These are phyloP conservation scores for Polychaeton citri DNA, from an alignment of 2,329 filamentous ascomycete species.

Conservation along the genomic window DNA sequence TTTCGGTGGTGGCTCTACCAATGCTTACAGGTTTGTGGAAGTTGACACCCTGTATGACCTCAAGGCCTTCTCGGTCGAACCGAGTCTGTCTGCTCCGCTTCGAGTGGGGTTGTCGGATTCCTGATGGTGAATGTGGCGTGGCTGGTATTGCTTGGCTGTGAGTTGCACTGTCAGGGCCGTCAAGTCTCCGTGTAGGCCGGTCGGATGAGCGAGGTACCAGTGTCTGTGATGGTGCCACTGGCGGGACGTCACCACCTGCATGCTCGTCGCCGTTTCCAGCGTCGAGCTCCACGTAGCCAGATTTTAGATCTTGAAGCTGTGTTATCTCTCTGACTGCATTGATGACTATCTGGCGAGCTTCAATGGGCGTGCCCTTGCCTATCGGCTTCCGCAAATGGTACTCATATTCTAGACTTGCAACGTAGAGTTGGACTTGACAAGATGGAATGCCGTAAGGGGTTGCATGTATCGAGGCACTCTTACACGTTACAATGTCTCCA, in stretches of 20 bases:
- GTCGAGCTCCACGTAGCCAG: too few species aligned
- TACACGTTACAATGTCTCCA: not conserved
- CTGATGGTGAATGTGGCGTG: not conserved
- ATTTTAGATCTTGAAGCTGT: too few species aligned
- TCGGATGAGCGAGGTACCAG: too few species aligned
- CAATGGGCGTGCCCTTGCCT: slow-evolving; percentile 9
- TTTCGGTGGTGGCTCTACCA: slow-evolving; percentile 1
- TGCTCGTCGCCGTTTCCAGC: too few species aligned
- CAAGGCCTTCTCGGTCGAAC: not conserved
- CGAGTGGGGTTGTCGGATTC: not conserved
- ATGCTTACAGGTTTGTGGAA: slow-evolving; percentile 1
- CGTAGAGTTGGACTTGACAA: slow-evolving; percentile 9
- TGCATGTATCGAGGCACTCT: not conserved
- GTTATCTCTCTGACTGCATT: too few species aligned
- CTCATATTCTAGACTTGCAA: slow-evolving; percentile 16
- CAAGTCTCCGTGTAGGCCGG: too few species aligned
- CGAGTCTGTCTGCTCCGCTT: slow-evolving; percentile 1
- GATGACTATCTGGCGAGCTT: too few species aligned
- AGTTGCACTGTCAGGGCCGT: too few species aligned
- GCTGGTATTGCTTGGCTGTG: not conserved
- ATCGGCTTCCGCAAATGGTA: slow-evolving; percentile 12
- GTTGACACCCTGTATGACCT: slow-evolving; percentile 1
- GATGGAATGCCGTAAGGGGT: not conserved
- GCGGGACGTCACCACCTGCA: not conserved
- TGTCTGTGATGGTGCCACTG: not conserved